Conservation (phyloP, 768 basidiomycete species). For the Podaxis sp. region DNA sequence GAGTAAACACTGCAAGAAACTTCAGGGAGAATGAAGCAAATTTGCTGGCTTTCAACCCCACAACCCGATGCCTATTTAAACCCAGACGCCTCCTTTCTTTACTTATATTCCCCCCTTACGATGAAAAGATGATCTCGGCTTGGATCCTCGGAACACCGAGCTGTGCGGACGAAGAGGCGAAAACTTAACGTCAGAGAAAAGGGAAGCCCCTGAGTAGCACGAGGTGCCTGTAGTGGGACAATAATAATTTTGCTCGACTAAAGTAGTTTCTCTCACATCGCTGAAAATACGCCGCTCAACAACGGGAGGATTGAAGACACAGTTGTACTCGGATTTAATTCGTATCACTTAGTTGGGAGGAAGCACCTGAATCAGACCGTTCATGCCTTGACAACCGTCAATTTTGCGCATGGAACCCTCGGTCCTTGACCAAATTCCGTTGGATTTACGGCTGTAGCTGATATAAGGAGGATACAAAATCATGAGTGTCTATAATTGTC, state of each 20-base stretch:
- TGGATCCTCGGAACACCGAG: background rate
- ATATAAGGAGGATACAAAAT: background rate
- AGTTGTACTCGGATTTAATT: background rate
- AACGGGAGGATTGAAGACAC: background rate
- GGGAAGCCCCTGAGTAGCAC: background rate
- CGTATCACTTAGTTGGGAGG: background rate
- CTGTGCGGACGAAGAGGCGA: background rate
- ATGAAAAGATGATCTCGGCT: background rate
- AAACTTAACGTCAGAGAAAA: background rate
- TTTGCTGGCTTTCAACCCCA: background rate
- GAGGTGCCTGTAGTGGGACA: background rate
- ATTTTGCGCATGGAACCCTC: background rate
- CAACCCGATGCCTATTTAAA: background rate
- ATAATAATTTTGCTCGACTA: background rate
- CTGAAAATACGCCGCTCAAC: background rate
- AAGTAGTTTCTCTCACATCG: background rate
- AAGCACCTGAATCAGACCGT: background rate
- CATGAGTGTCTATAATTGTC: background rate
- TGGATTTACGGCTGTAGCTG: background rate
- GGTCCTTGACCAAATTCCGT: background rate
- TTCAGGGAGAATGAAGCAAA: background rate
- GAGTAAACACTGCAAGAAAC: background rate
- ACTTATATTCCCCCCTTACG: background rate
- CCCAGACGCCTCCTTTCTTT: background rate
- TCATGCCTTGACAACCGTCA: background rate